Percentiles rank a stretch among this genome's conserved stretches.
phyloP scores from a whole-genome alignment of 192 early-diverging fungal genomes.

The Podila horticola region DNA sequence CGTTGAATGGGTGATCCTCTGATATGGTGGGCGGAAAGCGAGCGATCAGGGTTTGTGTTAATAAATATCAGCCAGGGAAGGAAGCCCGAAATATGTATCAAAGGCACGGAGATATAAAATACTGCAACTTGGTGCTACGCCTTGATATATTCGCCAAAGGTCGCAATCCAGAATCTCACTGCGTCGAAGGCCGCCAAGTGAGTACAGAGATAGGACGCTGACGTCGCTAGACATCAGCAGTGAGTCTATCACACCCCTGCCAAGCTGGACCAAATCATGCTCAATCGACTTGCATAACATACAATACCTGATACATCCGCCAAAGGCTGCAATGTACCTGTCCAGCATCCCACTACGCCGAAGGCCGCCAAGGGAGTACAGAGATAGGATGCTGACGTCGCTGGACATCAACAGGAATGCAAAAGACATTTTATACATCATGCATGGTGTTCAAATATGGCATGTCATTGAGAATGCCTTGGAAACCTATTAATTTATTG shows the following conservation, averaged over 20 bases:
- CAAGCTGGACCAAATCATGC: slow-evolving; percentile 3
- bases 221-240: not conserved
- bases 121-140: slow-evolving; percentile 5
- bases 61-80: no score
- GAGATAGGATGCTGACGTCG: slow-evolving; percentile 17
- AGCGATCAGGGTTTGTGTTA: no score
- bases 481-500: no score
- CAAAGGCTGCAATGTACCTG: slow-evolving; percentile 10
- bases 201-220: slow-evolving; percentile 23
- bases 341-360: slow-evolving; percentile 17
- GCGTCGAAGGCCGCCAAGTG: slow-evolving; percentile 19
- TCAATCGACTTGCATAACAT: not conserved
- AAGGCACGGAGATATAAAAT: no score
- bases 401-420: no score
- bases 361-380: slow-evolving; percentile 19
- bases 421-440: no score
- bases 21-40: no score
- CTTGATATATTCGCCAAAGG: slow-evolving; percentile 11
- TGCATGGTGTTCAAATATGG: no score
- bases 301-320: slow-evolving; percentile 15
- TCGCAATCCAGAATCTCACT: slow-evolving; percentile 17
- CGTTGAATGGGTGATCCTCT: no score
- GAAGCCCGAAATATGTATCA: no score
- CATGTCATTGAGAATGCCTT: no score
- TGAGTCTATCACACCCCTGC: slow-evolving; percentile 13